These are phyloP conservation scores for Cymbopogon citratus DNA, from an alignment of 176 grass and related monocot genomes.

Conservation along the genomic window DNA sequence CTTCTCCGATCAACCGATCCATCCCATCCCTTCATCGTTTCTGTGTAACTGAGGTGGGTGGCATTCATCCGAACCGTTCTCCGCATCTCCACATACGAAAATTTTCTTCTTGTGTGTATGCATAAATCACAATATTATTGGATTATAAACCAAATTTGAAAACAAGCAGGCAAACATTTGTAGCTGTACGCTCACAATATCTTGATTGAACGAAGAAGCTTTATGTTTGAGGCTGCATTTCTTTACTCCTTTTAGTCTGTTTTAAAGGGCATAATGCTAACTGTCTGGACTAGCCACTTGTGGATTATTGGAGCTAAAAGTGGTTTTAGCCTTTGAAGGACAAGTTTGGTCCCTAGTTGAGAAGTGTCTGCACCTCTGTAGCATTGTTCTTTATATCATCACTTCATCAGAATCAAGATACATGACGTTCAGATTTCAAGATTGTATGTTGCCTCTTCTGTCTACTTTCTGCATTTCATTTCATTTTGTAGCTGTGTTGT, in stretches of 20 bases:
- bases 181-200: no score
- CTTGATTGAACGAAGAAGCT: no score
- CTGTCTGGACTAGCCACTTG: neutral
- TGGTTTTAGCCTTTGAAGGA: neutral
- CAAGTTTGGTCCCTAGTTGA: neutral
- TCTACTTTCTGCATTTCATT: constrained; percentile 1
- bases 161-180: no score
- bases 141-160: no score
- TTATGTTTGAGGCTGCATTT: neutral
- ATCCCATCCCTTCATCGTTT: neutral
- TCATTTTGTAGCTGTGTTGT: constrained; percentile 3
- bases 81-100: no score
- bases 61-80: no score
- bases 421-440: constrained; percentile 4
- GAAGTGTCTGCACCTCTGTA: neutral
- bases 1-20: neutral
- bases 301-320: neutral
- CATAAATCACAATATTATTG: no score
- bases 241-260: neutral
- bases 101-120: neutral
- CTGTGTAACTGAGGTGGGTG: no score
- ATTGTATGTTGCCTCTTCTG: neutral
- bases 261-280: neutral
- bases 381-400: constrained; percentile 3
- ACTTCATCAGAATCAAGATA: constrained; percentile 6